Conservation (phyloP, 176 grass and related monocot species). For the Juncus effusus region DNA sequence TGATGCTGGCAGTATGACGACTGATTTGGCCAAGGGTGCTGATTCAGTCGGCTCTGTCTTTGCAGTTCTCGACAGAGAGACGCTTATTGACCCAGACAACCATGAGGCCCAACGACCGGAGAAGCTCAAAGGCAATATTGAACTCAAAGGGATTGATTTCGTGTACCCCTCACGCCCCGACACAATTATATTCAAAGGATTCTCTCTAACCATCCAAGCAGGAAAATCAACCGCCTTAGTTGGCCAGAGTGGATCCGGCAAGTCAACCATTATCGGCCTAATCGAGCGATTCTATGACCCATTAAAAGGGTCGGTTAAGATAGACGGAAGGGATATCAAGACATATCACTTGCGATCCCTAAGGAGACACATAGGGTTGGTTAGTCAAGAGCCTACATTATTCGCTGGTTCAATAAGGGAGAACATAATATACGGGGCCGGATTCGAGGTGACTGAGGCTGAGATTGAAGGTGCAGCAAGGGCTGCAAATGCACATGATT, state of each 20-base stretch:
- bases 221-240: conserved; percentile 89
- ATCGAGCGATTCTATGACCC: conserved; percentile 97
- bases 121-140: conserved; percentile 62
- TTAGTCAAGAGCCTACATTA: conserved; percentile 94
- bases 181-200: conserved; percentile 78
- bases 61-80: conserved; percentile 70
- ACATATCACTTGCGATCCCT: conserved; percentile 62
- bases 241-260: conserved; percentile 93
- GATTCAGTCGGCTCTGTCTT: conserved; percentile 84
- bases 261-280: conserved; percentile 90
- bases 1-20: conserved; percentile 95
- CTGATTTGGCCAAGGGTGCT: conserved; percentile 88
- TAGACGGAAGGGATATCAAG: conserved; percentile 71
- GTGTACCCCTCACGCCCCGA: conserved; percentile 68
- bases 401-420: conserved; percentile 76
- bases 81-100: conserved; percentile 70
- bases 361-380: conserved; percentile 72
- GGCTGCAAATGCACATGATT: conserved; percentile 79
- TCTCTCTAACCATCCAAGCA: conserved; percentile 70
- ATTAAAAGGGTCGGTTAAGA: conserved; percentile 53
- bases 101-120: conserved; percentile 54
- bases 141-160: conserved; percentile 73
- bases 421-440: conserved; percentile 74
- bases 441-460: conserved; percentile 40
- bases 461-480: conserved; percentile 82